These are phyloP conservation scores for Proliferodiscus dingleyae DNA, from an alignment of 2,329 filamentous ascomycete species.

Conservation along the genomic window DNA sequence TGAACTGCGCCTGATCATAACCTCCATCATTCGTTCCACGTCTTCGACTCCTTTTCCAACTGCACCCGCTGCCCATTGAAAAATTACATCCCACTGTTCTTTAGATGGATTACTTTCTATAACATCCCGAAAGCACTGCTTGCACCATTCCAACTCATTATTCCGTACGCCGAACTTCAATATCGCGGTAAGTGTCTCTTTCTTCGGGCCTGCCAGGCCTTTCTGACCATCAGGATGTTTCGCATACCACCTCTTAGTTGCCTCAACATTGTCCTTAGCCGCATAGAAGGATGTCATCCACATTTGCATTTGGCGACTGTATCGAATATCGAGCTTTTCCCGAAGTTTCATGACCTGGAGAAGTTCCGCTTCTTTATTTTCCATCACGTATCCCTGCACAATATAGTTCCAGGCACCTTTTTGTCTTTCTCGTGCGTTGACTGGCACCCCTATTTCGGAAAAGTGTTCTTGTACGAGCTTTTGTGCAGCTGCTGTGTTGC, in stretches of 20 bases:
- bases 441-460: constrained; percentile 28
- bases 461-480: constrained; percentile 11
- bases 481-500: constrained; percentile 24
- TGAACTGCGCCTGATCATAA: constrained; percentile 52
- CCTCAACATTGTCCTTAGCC: constrained; percentile 48
- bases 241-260: constrained; percentile 64
- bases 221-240: constrained; percentile 39
- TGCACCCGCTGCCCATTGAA: constrained; percentile 70
- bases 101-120: constrained; percentile 43
- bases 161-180: constrained; percentile 58
- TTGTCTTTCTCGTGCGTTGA: constrained; percentile 43
- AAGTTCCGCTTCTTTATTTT: constrained; percentile 55
- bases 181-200: constrained; percentile 47
- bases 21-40: constrained; percentile 65
- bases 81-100: constrained; percentile 63
- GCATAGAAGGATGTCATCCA: constrained; percentile 61
- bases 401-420: constrained; percentile 44
- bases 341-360: constrained; percentile 50
- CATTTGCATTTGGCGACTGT: constrained; percentile 43
- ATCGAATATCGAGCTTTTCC: constrained; percentile 41
- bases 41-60: constrained; percentile 66
- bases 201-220: constrained; percentile 22
- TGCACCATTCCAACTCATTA: constrained; percentile 57
- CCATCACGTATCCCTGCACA: constrained; percentile 55
- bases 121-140: constrained; percentile 47